These are phyloP conservation scores for Yamadazyma tumulicola DNA, from an alignment of 805 yeast genomes.

Conservation along the genomic window DNA sequence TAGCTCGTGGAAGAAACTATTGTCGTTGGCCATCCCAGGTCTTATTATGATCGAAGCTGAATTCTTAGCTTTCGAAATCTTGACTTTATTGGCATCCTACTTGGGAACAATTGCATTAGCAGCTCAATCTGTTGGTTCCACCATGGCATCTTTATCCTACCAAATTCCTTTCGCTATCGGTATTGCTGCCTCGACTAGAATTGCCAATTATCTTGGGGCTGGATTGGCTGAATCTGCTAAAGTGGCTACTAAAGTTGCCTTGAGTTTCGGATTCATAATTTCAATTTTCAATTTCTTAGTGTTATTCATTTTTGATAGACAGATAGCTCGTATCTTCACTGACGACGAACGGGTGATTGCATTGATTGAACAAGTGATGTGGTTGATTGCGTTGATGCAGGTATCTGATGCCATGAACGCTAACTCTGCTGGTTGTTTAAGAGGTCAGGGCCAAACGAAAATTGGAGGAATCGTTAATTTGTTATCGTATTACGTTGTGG, in stretches of 20 bases:
- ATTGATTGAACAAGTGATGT: slow-evolving; percentile 50
- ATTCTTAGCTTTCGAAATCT: slow-evolving; percentile 55
- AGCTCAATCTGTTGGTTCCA: slow-evolving; percentile 42
- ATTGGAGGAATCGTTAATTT: slow-evolving; percentile 60
- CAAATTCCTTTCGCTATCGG: slow-evolving; percentile 59
- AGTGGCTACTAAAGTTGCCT: slow-evolving; percentile 33
- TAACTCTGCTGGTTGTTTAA: slow-evolving; percentile 68
- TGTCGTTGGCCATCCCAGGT: slow-evolving; percentile 51
- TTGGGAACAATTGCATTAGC: slow-evolving; percentile 53
- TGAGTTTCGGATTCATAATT: slow-evolving; percentile 33
- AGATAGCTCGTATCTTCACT: slow-evolving; percentile 50
- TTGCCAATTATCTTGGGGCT: slow-evolving; percentile 55
- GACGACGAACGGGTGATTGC: slow-evolving; percentile 54
- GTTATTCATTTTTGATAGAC: slow-evolving; percentile 27
- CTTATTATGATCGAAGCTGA: slow-evolving; percentile 59
- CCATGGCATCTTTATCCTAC: slow-evolving; percentile 53
- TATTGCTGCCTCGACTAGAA: slow-evolving; percentile 55
- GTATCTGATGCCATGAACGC: slow-evolving; percentile 67
- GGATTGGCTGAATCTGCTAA: slow-evolving; percentile 35
- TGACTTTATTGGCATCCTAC: slow-evolving; percentile 52
- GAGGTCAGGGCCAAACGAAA: slow-evolving; percentile 75
- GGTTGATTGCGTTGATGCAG: slow-evolving; percentile 67
- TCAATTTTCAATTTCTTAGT: slow-evolving; percentile 30
- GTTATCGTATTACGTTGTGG: slow-evolving; percentile 56
- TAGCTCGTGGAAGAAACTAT: slow-evolving; percentile 43